Evolutionary conservation across 306 rosid genomes (phyloP).

Genomic region (Cucurbita maxima): DNA sequence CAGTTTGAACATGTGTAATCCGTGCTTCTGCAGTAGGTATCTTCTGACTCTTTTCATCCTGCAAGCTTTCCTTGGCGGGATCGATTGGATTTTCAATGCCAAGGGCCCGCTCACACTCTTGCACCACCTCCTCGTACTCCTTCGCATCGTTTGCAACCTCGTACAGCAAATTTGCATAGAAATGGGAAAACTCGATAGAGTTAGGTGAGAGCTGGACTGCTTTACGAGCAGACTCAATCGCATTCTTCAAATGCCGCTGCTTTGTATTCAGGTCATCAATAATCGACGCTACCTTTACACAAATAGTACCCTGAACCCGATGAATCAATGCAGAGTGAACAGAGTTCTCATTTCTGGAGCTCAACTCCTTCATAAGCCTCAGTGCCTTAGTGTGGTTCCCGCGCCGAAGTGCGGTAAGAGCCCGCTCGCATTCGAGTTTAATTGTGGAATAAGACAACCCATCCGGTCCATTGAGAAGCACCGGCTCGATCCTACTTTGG

Average conservation of each 20-base stretch:
- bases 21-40: too few species aligned
- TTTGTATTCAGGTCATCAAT: constrained; percentile 41
- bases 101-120: constrained; percentile 76
- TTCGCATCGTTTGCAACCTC: constrained; percentile 66
- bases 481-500: constrained; percentile 34
- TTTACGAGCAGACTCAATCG: constrained; percentile 54
- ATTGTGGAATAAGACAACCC: constrained; percentile 32
- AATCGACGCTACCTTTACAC: constrained; percentile 51
- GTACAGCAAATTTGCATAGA: constrained; percentile 55
- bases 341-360: constrained; percentile 41
- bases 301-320: constrained; percentile 74
- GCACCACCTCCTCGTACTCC: constrained; percentile 73
- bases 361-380: constrained; percentile 63
- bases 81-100: constrained; percentile 53
- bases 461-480: constrained; percentile 27
- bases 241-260: constrained; percentile 64
- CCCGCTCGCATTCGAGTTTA: constrained; percentile 76
- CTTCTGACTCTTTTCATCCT: too few species aligned
- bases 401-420: constrained; percentile 65
- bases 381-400: constrained; percentile 84
- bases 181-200: constrained; percentile 72
- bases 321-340: constrained; percentile 41
- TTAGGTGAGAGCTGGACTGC: constrained; percentile 25
- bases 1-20: constrained; percentile 34
- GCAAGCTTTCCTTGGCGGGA: constrained; percentile 76